phyloP scores from a whole-genome alignment of 2,329 filamentous ascomycete species.

The Exophiala alcalophila region DNA sequence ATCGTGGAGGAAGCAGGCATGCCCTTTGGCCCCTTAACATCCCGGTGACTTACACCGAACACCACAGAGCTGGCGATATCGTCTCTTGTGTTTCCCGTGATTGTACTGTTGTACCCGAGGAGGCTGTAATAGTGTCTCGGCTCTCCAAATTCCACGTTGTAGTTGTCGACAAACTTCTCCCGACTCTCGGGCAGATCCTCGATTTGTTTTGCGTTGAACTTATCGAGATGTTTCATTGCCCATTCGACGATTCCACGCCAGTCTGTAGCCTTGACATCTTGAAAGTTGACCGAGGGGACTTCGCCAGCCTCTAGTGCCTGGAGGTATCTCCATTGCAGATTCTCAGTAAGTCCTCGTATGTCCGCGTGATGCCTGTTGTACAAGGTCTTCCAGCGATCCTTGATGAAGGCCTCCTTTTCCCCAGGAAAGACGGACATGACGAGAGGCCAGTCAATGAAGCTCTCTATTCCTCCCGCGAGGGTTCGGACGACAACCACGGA shows the following conservation, averaged over 20 bases:
- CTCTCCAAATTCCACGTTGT: constrained; percentile 41
- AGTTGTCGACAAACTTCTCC: constrained; percentile 41
- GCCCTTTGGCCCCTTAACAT: too few relatives aligned
- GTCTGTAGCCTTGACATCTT: constrained; percentile 44
- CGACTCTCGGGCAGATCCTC: constrained; percentile 45
- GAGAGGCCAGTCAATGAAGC: constrained; percentile 46
- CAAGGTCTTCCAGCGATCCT: constrained; percentile 39
- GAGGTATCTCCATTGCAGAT: constrained; percentile 47
- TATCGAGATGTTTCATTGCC: constrained; percentile 43
- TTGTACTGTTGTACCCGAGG: constrained; percentile 34
- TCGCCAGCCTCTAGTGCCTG: constrained; percentile 44
- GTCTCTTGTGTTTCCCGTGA: constrained; percentile 38
- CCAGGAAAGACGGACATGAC: constrained; percentile 43
- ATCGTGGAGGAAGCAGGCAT: constrained; percentile 1
- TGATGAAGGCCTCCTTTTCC: constrained; percentile 39
- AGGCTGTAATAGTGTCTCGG: constrained; percentile 36
- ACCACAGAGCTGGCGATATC: constrained; percentile 35
- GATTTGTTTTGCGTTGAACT: constrained; percentile 37
- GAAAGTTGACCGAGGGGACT: constrained; percentile 46
- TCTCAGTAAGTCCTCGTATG: constrained; percentile 44
- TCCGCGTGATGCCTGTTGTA: constrained; percentile 40
- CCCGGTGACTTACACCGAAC: constrained; percentile 36
- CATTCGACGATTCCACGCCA: constrained; percentile 49
- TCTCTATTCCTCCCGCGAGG: constrained; percentile 45
- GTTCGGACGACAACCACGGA: constrained; percentile 46